Evolutionary conservation across 78 protist genomes (phyloP).

Genomic region (Diacronema lutheri): DNA sequence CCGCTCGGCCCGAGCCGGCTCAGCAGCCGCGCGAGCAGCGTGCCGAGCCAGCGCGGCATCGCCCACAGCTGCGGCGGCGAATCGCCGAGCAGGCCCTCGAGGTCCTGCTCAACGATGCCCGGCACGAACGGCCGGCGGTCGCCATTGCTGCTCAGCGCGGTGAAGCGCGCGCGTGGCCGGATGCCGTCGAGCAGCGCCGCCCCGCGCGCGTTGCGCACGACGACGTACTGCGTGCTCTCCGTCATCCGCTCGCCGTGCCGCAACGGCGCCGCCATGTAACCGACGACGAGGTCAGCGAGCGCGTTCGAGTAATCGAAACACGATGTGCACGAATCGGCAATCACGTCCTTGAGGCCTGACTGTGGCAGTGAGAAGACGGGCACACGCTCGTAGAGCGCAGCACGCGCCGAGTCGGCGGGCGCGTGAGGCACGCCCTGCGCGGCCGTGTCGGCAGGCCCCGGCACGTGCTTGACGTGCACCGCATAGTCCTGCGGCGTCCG

Average conservation of each 20-base stretch:
- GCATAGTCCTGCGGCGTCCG: neutral
- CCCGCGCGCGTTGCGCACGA: constrained; percentile 1
- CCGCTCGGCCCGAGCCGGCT: constrained; percentile 6
- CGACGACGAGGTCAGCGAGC: constrained; percentile 44
- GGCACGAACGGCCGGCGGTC: neutral
- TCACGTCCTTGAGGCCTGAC: neutral
- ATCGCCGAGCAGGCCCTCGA: too few relatives aligned
- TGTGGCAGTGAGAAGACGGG: constrained; percentile 1
- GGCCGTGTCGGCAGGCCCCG: neutral
- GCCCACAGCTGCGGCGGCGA: neutral
- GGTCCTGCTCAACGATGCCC: too few relatives aligned
- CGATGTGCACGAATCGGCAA: constrained; percentile 32
- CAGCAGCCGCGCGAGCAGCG: neutral
- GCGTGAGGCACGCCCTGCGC: neutral
- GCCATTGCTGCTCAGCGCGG: neutral
- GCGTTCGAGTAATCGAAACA: constrained; percentile 47
- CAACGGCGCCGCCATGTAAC: constrained; percentile 18
- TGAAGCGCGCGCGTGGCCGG: neutral
- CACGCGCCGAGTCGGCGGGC: neutral
- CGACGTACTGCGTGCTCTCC: neutral
- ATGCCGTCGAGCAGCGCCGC: neutral
- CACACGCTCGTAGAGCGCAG: neutral
- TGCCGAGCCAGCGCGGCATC: neutral
- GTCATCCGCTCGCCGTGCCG: neutral
- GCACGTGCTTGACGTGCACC: neutral